These are phyloP conservation scores for Ogataea hybrid DNA, from an alignment of 1,139 yeast species.

Conservation along the genomic window DNA sequence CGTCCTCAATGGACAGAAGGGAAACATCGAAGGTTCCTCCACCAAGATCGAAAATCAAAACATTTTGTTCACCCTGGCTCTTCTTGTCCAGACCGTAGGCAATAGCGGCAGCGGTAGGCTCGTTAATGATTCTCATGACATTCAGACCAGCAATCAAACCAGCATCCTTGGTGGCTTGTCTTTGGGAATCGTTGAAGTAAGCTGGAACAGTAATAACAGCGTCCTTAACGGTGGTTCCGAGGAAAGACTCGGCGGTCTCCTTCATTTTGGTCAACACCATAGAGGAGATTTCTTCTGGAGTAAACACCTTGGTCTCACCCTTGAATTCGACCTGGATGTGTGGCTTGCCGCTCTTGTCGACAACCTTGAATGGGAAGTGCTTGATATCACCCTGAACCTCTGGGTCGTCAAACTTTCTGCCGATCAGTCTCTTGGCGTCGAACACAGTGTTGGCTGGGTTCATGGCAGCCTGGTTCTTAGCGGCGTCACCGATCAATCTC, in stretches of 20 bases:
- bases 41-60: conserved; percentile 90
- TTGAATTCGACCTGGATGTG: conserved; percentile 86
- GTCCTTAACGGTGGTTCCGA: conserved; percentile 87
- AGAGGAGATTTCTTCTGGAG: conserved; percentile 94
- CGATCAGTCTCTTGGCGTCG: conserved; percentile 95
- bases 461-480: conserved; percentile 96
- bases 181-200: conserved; percentile 93
- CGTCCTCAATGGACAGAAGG: conserved; percentile 90
- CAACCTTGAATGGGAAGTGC: conserved; percentile 93
- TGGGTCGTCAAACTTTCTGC: conserved; percentile 86
- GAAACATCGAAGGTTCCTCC: conserved; percentile 99
- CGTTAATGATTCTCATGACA: conserved; percentile 93
- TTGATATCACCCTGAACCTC: conserved; percentile 91
- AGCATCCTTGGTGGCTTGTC: conserved; percentile 97
- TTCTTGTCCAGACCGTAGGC: conserved; percentile 96
- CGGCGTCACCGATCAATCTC: conserved; percentile 97
- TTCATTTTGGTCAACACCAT: conserved; percentile 95
- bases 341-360: conserved; percentile 81
- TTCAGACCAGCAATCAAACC: conserved; percentile 95
- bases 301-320: conserved; percentile 86
- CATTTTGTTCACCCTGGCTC: conserved; percentile 80
- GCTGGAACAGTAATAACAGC: conserved; percentile 96
- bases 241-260: conserved; percentile 93
- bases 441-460: conserved; percentile 93
- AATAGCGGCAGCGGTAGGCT: conserved; percentile 97